Conservation (phyloP, 2,329 filamentous ascomycete species). For the Sphaceloma murrayae region DNA sequence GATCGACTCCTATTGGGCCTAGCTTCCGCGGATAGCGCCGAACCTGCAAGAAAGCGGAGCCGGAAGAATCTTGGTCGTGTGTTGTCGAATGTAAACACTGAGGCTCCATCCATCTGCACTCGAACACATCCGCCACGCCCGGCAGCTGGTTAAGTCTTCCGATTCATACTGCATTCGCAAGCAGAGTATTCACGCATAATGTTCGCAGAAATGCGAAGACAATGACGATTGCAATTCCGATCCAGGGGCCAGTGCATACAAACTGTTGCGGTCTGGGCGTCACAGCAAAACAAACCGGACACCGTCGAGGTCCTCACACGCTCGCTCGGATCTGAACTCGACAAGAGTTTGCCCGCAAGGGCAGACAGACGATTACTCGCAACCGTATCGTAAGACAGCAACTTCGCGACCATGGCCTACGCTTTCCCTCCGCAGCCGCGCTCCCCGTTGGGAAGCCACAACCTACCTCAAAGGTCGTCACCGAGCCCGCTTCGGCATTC, state of each 20-base stretch:
- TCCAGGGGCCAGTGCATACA: constrained; percentile 13
- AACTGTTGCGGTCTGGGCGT: constrained; percentile 12
- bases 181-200: constrained; percentile 1
- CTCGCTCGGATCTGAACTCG: background rate
- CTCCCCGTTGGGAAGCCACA: constrained; percentile 15
- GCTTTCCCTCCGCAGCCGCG: constrained; percentile 13
- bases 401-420: constrained; percentile 14
- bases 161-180: constrained; percentile 8
- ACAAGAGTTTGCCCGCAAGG: constrained; percentile 6
- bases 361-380: constrained; percentile 1
- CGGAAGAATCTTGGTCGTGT: constrained; percentile 2
- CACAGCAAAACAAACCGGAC: constrained; percentile 12
- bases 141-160: too few species aligned
- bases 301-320: background rate
- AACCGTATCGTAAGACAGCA: background rate
- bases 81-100: constrained; percentile 3
- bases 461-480: constrained; percentile 15
- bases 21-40: background rate
- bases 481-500: constrained; percentile 16
- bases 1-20: constrained; percentile 1
- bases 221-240: constrained; percentile 8
- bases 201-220: constrained; percentile 9
- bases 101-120: constrained; percentile 1
- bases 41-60: background rate
- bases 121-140: too few species aligned